A percentile compares a stretch with the other conserved stretches of the same genome.
phyloP scores from a whole-genome alignment of 768 basidiomycete genomes.

The Amanita phalloides region DNA sequence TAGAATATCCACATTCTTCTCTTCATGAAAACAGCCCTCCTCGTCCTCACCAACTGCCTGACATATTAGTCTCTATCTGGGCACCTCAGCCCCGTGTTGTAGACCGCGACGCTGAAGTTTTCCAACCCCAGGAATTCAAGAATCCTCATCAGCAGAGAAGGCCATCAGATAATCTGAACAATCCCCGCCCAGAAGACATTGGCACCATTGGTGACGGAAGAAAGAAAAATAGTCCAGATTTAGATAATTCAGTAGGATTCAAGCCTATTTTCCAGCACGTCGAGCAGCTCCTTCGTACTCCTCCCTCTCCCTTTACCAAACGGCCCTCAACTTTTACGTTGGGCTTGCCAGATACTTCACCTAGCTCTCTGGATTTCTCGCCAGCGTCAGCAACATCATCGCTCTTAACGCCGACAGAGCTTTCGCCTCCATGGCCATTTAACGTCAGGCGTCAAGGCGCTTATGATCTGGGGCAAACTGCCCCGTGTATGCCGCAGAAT shows the following conservation, averaged over 20 bases:
- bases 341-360: conserved; percentile 34
- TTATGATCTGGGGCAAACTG: conserved; percentile 35
- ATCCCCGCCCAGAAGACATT: conserved; percentile 32
- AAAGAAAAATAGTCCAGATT: conserved; percentile 47
- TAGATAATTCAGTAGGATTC: conserved; percentile 39
- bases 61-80: conserved; percentile 60
- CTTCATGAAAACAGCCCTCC: conserved; percentile 30
- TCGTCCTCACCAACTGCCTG: conserved; percentile 27
- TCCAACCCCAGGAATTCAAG: conserved; percentile 15
- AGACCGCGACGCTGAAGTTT: conserved; percentile 25
- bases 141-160: conserved; percentile 35
- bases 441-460: conserved; percentile 44
- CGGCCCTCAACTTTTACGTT: conserved; percentile 34
- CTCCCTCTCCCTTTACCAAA: conserved; percentile 44
- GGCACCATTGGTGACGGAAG: conserved; percentile 78
- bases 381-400: conserved; percentile 64
- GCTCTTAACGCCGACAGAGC: conserved; percentile 64
- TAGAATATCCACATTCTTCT: too few species aligned
- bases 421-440: conserved; percentile 55
- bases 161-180: conserved; percentile 22
- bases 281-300: conserved; percentile 68
- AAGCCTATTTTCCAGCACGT: conserved; percentile 44
- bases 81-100: conserved; percentile 59
- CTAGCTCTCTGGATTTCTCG: conserved; percentile 58
- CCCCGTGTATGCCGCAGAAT: conserved; percentile 35